These are phyloP conservation scores for Microcos paniculata DNA, from an alignment of 345 rosid genomes.

Conservation along the genomic window DNA sequence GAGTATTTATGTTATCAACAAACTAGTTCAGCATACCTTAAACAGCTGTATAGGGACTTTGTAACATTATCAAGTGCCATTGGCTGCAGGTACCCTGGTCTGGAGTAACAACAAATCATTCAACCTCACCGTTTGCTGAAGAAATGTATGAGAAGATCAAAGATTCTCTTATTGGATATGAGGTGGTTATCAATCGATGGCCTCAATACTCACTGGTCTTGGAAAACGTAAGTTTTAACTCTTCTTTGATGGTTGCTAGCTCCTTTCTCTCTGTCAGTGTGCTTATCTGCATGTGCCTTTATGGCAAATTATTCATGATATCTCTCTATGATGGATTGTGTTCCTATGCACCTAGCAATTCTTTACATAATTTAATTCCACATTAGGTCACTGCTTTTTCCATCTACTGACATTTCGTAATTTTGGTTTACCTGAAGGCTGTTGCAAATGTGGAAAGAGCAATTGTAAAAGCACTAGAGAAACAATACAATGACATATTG, in stretches of 20 bases:
- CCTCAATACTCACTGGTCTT: constrained; percentile 83
- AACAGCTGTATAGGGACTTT: not conserved
- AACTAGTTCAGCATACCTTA: not conserved
- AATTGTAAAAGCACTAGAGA: constrained; percentile 81
- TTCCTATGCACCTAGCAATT: not conserved
- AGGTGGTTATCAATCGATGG: constrained; percentile 90
- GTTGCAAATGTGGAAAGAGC: constrained; percentile 82
- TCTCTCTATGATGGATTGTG: not conserved
- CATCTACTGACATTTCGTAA: constrained; percentile 12
- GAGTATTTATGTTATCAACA: not conserved
- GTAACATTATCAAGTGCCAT: constrained; percentile 13
- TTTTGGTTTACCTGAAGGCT: constrained; percentile 43
- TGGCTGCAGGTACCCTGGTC: constrained; percentile 77
- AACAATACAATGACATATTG: constrained; percentile 79
- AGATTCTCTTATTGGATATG: constrained; percentile 71
- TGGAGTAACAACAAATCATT: constrained; percentile 79
- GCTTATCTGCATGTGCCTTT: not conserved
- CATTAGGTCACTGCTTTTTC: not conserved
- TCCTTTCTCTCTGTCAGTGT: not conserved
- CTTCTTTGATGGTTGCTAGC: not conserved
- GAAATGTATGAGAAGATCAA: constrained; percentile 84
- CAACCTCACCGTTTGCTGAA: constrained; percentile 93
- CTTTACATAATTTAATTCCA: not conserved
- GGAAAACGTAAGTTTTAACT: constrained; percentile 63
- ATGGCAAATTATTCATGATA: not conserved